Base-by-base conservation (phyloP, 129 eudicot genomes). In the Chrysanthemum seticuspe region DNA sequence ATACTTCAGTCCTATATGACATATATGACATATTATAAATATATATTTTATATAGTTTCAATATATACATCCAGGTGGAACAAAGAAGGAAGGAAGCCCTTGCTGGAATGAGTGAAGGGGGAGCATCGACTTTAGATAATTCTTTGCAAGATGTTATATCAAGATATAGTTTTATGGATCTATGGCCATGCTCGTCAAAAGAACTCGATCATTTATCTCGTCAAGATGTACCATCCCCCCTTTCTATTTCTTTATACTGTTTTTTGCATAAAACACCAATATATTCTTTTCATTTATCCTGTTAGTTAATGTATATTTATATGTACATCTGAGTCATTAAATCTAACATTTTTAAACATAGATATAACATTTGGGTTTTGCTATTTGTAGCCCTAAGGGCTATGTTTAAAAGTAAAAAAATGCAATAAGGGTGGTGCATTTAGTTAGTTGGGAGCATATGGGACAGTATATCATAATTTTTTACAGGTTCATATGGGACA, bases 41-140 rank as follows among this genome's bases (percentile, higher is more conserved):
- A 40, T 40, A 5, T 40, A 5, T 69, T 73, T 31, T 54, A 27
- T 49, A 6, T 53, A 29, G 0, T 31, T 70, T 34, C 60, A 62
- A 12, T 10, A 58, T 60, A 25, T 59, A 23, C 63, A 63, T 67
- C 67, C 81, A 94, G 97, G 98, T 94, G 79, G 98, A 95, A 75
- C 91, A 95, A 82, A 85, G 99, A 82, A 88, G 96, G 87, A 95
- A 95, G 85, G 99, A 95, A 74, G 96, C 97, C 68, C 87, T 95
- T 64, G 86, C 89, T 51, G 77, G 81, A 74, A 80, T 80, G 61
- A 80, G 84, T 53, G 97, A 95, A 40, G 95, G 91, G 58, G 91
- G 89, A 78, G 78, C 87, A 55, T 79, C 87, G 16, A 72, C 85
- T 68, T 81, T 88, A 73, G 95, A 95, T 53, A 81, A 67, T 78